Conservation (phyloP, 2,329 filamentous ascomycete species). For the Juglanconis oblonga region DNA sequence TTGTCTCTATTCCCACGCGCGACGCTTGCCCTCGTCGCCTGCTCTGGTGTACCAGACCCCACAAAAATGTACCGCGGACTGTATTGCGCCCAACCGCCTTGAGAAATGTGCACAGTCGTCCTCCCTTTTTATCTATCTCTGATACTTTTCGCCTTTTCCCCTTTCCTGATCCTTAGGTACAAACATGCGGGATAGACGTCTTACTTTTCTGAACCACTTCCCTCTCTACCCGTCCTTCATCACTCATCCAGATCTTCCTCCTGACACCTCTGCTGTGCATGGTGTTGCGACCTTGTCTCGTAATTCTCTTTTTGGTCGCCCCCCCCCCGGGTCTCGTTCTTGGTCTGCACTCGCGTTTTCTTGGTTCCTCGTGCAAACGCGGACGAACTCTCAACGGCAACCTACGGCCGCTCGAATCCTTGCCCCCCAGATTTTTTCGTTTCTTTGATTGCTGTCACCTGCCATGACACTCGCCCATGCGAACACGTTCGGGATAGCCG, state of each 20-base stretch:
- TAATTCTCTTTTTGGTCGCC: conserved; percentile 5
- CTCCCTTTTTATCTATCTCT: conserved; percentile 12
- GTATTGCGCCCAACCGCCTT: conserved; percentile 14
- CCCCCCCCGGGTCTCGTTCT: background rate
- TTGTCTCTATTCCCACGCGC: conserved; percentile 17
- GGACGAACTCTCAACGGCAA: conserved; percentile 33
- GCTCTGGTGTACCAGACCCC: conserved; percentile 14
- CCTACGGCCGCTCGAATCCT: conserved; percentile 22
- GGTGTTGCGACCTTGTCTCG: conserved; percentile 19
- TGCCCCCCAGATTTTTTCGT: conserved; percentile 3
- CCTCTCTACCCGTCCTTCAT: conserved; percentile 12
- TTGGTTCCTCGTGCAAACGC: conserved; percentile 11
- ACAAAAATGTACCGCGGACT: conserved; percentile 11
- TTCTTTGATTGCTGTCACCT: conserved; percentile 33
- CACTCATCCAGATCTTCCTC: conserved; percentile 6
- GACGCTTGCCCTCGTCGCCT: conserved; percentile 11
- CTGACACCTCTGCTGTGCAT: conserved; percentile 6
- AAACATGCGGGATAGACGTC: conserved; percentile 20
- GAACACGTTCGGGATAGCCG: conserved; percentile 46
- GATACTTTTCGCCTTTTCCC: background rate
- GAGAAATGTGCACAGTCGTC: conserved; percentile 17
- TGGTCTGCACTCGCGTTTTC: background rate
- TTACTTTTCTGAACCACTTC: conserved; percentile 20
- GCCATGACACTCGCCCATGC: conserved; percentile 35
- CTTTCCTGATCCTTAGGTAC: background rate